Conservation (phyloP, 441 rosid genomes). For the Arabidopsis hybrid region DNA sequence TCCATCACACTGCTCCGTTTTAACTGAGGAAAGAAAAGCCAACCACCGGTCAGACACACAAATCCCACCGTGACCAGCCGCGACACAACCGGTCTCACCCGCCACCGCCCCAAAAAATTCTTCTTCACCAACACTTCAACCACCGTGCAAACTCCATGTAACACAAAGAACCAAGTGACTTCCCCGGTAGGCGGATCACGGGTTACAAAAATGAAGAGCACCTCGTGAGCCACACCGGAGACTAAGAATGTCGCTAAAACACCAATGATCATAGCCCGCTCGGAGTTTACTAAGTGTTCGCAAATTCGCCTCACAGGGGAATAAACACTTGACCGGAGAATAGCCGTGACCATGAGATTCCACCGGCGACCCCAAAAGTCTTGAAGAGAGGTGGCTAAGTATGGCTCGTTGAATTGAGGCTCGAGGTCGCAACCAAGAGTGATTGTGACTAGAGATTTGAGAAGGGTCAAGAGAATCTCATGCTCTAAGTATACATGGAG, state of each 20-base stretch:
- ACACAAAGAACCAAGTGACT: constrained; percentile 45
- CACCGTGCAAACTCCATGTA: constrained; percentile 49
- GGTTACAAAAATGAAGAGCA: constrained; percentile 37
- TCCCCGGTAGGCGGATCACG: constrained; percentile 51
- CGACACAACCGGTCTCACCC: constrained; percentile 36
- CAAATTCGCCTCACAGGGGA: background rate
- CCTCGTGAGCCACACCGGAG: constrained; percentile 58
- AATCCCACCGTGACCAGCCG: constrained; percentile 46
- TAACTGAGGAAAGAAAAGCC: constrained; percentile 51
- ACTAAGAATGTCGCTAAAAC: constrained; percentile 43
- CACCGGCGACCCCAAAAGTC: constrained; percentile 59
- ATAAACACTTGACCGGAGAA: constrained; percentile 32
- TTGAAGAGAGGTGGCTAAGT: constrained; percentile 52
- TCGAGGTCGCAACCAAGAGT: constrained; percentile 31
- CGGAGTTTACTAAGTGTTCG: constrained; percentile 15
- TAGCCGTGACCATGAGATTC: constrained; percentile 50
- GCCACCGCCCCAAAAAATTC: constrained; percentile 37
- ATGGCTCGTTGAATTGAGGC: constrained; percentile 47
- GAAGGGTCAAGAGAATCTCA: background rate
- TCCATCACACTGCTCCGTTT: background rate
- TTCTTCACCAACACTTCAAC: constrained; percentile 45
- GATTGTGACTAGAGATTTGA: constrained; percentile 12
- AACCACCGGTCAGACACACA: constrained; percentile 39
- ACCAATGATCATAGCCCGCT: constrained; percentile 27
- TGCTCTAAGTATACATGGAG: background rate